Base-by-base conservation (phyloP, 108 stramenopile genomes). In the Bacterosira constricta region DNA sequence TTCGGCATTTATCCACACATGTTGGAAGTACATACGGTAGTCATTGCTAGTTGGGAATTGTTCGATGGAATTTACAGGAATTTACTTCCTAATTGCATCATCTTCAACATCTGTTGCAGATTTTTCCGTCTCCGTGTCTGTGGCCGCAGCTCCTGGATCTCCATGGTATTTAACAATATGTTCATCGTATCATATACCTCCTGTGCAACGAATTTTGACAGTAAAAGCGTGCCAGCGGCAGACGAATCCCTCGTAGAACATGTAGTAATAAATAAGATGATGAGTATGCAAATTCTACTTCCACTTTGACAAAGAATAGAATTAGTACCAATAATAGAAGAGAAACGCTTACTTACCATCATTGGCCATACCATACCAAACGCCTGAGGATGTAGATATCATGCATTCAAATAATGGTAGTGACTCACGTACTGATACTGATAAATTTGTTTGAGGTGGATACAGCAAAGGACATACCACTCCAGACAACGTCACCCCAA, bases 281-380 rank as follows among this genome's bases (percentile, higher is more conserved):
- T 54, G 66, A 25, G 6, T 84, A 84, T 17, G 90, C 89, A 54
- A 90, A 94, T 18, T 85, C 61, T 80, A 90, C 89, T 36, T 89
- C n/a, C n/a, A n/a, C n/a, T n/a, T n/a, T n/a, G n/a, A 20, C 7
- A 31, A 34, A 51, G 17, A 46, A 18, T 4, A 50, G 29, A 44
- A 31, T 45, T 12, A 45, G n/a, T n/a, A n/a, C n/a, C n/a, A n/a
- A n/a, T n/a, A n/a, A n/a, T n/a, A n/a, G n/a, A n/a, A n/a, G n/a
- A n/a, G n/a, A n/a, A n/a, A n/a, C 47, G 21, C 25, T 49, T 23
- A 69, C 58, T 30, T 3, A 93, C 93, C 84, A 94, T 74, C 46
- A 91, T 55, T 20, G 93, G 93, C 93, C 93, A 94, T 26, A 85
- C 73, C 89, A 88, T 94, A 20, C 93, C 93, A 85, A 94, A 94